phyloP scores from a whole-genome alignment of 1,284 basidiomycete genomes.

The Fomitopsis palustris region DNA sequence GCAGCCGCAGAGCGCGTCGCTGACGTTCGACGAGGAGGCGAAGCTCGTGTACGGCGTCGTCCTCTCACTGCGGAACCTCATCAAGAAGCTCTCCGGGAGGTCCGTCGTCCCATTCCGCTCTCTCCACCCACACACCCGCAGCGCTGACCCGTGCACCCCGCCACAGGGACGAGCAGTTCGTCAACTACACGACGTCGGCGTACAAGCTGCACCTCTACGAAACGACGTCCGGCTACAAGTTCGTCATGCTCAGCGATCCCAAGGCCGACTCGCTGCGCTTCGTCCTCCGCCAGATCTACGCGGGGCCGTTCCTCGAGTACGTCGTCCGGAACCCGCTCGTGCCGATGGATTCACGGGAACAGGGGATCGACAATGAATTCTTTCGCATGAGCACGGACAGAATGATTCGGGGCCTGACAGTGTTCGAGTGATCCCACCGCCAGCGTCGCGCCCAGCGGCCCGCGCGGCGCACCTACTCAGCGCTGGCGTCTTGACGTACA shows the following conservation, averaged over 20 bases:
- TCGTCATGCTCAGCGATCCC: constrained; percentile 91
- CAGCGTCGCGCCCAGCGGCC: background rate
- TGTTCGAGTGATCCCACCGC: constrained; percentile 34
- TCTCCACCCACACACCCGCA: background rate
- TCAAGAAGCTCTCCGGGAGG: constrained; percentile 90
- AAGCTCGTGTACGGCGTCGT: constrained; percentile 98
- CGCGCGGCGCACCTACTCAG: background rate
- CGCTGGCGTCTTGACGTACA: constrained; percentile 46
- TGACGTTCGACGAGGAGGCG: constrained; percentile 95
- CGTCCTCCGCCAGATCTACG: constrained; percentile 84
- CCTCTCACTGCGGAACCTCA: constrained; percentile 89
- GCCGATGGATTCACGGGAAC: constrained; percentile 74
- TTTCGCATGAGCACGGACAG: constrained; percentile 82
- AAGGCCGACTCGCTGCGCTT: constrained; percentile 79
- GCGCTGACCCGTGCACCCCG: background rate
- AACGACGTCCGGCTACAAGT: constrained; percentile 91
- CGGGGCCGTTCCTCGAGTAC: constrained; percentile 91
- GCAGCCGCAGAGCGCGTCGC: constrained; percentile 36
- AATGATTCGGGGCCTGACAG: constrained; percentile 63
- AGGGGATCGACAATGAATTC: constrained; percentile 90
- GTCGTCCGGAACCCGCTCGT: constrained; percentile 91
- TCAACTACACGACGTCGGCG: constrained; percentile 85
- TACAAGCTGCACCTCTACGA: constrained; percentile 96
- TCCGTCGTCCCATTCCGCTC: constrained; percentile 31
- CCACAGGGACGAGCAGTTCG: constrained; percentile 84